Conservation (phyloP, 306 rosid species). For the Cercis canadensis region DNA sequence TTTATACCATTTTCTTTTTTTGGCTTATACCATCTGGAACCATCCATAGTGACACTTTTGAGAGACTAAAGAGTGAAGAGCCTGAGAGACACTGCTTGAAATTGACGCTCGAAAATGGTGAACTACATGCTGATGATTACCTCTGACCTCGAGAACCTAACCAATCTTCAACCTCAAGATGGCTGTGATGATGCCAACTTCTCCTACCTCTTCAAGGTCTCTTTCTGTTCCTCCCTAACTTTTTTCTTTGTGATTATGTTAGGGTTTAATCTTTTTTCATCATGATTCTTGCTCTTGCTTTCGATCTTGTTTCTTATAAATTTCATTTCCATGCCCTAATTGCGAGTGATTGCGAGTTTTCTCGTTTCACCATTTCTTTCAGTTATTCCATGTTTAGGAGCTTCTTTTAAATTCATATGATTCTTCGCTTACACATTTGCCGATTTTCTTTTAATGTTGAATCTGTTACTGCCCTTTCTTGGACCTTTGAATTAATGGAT, state of each 20-base stretch:
- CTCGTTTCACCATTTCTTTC: no score
- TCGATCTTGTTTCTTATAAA: not conserved
- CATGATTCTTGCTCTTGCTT: not conserved
- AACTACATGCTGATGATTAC: slow-evolving; percentile 67
- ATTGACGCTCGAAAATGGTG: slow-evolving; percentile 66
- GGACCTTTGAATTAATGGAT: not conserved
- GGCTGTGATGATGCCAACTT: slow-evolving; percentile 88
- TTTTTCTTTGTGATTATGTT: not conserved
- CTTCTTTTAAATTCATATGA: no score
- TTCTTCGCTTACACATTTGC: no score
- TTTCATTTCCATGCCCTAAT: not conserved
- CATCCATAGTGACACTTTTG: not conserved
- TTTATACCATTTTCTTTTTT: no score
- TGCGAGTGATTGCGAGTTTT: not conserved
- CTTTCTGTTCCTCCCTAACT: not conserved
- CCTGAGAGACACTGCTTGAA: not conserved
- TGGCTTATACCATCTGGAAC: not conserved
- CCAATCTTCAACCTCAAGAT: slow-evolving; percentile 81
- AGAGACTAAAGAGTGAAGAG: not conserved
- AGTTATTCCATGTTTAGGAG: no score
- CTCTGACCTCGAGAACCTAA: slow-evolving; percentile 84
- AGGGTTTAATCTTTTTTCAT: not conserved
- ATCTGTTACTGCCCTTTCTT: no score
- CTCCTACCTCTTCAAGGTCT: slow-evolving; percentile 85
- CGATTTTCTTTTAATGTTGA: no score